Evolutionary conservation across 2,329 filamentous ascomycete species (phyloP), one percentile per base, ranked within the genome.

Genomic region (Dactylellina cionopaga): DNA sequence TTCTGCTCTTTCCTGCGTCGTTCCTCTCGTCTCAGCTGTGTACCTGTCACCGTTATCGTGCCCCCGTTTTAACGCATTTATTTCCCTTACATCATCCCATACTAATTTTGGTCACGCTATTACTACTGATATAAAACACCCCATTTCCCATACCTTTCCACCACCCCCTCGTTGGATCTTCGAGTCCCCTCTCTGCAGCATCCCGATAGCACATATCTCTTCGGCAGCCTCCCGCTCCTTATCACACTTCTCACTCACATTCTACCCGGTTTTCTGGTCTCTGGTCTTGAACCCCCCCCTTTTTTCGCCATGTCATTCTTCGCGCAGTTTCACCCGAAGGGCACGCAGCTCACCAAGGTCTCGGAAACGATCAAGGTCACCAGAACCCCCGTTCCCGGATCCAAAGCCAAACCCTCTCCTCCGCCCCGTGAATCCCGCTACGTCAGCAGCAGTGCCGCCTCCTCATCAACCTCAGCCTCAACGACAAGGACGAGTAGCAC

Each of bases 81-180:
- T 51, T 65, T 65, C 59, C 54, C 56, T 72, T 72, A 65, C 66
- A 72, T 72, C 58, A 72, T 72, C 66, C 59, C 58, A 64, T 56
- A 56, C 66, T 58, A 44, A 46, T 52, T 68, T 60, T 41, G 54
- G 63, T 59, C 63, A 68, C 63, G 54, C 63, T 66, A 66, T 58
- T 52, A 17, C 33, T 58, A 49, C 43, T 49, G 49, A 46, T 63
- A n/a, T n/a, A n/a, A n/a, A n/a, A n/a, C n/a, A n/a, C 39, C 51
- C 24, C 25, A 15, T 11, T 46, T 24, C 19, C 13, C 22, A 29
- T 35, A 29, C 17, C 39, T 31, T 15, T 41, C 31, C 43, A 51
- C 56, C 27, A 17, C n/a, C n/a, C n/a, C n/a, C n/a, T n/a, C 31
- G 15, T 27, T 27, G 47, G 27, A 46, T 31, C 17, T 17, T 55